Evolutionary conservation across 148 eudicot genomes (phyloP).

Genomic region (Vaccinium corymbosum): DNA sequence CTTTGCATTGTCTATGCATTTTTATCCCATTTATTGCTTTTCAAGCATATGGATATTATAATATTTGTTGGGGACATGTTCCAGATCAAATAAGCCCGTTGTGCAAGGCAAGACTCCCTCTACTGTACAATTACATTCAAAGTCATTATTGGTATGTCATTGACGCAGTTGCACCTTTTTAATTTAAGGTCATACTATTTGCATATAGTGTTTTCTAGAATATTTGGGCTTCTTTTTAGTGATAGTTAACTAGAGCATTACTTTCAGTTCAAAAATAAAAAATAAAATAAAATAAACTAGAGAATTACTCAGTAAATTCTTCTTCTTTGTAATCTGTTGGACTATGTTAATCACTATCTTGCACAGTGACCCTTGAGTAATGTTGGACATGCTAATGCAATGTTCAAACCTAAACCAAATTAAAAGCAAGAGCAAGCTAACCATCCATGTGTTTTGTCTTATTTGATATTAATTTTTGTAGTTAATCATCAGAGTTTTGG

Average conservation of each 20-base stretch:
- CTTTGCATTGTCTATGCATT: constrained; percentile 50
- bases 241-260: neutral
- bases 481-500: neutral
- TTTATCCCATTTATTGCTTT: constrained; percentile 63
- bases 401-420: constrained; percentile 1
- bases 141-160: constrained; percentile 82
- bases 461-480: neutral
- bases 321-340: neutral
- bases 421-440: neutral
- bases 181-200: neutral
- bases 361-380: neutral
- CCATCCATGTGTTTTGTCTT: neutral
- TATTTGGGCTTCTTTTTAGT: neutral
- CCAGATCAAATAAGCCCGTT: constrained; percentile 69
- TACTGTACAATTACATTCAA: constrained; percentile 82
- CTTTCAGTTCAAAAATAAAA: too few species aligned
- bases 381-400: neutral
- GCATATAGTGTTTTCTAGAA: neutral
- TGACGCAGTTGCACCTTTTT: constrained; percentile 1
- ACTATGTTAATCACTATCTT: neutral
- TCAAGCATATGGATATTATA: constrained; percentile 89
- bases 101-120: constrained; percentile 84
- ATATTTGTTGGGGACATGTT: constrained; percentile 52
- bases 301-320: neutral
- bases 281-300: too few species aligned